Conservation (phyloP, 768 basidiomycete species). For the Albatrellus ellisii region DNA sequence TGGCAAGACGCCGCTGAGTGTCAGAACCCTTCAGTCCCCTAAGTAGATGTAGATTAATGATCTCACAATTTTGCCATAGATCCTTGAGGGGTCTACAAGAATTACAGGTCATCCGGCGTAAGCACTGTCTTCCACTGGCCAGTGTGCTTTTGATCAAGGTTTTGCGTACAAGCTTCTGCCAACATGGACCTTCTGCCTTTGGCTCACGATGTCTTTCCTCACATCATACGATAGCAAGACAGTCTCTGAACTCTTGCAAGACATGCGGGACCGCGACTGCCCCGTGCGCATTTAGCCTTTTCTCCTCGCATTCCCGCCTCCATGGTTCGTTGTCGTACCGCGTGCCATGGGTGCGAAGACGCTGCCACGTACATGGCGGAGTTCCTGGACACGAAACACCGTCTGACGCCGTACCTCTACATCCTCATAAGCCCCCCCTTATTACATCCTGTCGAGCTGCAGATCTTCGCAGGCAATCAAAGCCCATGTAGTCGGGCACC, state of each 20-base stretch:
- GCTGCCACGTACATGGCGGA: constrained; percentile 49
- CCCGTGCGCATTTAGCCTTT: constrained; percentile 58
- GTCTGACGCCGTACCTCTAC: constrained; percentile 66
- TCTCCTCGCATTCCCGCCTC: constrained; percentile 63
- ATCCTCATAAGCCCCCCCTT: constrained; percentile 26
- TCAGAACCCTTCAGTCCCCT: constrained; percentile 16
- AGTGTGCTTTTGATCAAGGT: constrained; percentile 13
- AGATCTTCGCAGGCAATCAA: constrained; percentile 30
- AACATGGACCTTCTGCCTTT: constrained; percentile 65
- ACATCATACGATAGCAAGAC: constrained; percentile 58
- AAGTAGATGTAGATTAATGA: not conserved
- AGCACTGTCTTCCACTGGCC: constrained; percentile 13
- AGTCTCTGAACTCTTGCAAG: constrained; percentile 55
- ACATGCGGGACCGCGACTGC: constrained; percentile 52
- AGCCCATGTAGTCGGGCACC: constrained; percentile 38
- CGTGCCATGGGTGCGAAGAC: constrained; percentile 68
- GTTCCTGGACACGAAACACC: constrained; percentile 49
- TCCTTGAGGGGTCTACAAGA: constrained; percentile 46
- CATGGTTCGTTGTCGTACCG: constrained; percentile 66
- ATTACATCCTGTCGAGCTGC: too few species aligned
- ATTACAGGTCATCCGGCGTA: constrained; percentile 53
- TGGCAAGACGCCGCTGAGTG: constrained; percentile 52
- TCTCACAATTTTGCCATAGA: constrained; percentile 21
- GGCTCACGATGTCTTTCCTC: constrained; percentile 68
- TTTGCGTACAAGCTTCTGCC: constrained; percentile 37